Evolutionary conservation across 306 rosid genomes (phyloP).

Genomic region (Ormosia emarginata): DNA sequence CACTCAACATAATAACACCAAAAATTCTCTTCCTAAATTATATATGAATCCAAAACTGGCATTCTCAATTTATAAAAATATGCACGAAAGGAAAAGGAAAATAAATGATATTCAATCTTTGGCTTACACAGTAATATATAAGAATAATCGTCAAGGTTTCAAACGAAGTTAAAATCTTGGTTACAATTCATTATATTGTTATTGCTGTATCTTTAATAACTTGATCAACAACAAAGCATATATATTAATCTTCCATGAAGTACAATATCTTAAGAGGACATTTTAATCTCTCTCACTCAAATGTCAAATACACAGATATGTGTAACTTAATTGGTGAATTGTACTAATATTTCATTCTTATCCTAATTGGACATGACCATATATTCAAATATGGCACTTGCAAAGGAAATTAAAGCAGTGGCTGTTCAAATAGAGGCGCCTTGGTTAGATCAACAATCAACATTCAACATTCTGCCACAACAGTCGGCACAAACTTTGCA

Average conservation of each 20-base stretch:
- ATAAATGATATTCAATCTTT: background rate
- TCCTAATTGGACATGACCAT: background rate
- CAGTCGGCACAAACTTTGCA: slow-evolving; percentile 54
- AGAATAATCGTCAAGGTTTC: background rate
- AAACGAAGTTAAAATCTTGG: background rate
- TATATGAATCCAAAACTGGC: background rate
- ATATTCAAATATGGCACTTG: background rate
- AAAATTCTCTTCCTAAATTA: background rate
- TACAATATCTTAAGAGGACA: background rate
- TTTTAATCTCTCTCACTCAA: background rate
- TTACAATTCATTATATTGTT: background rate
- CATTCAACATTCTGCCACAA: slow-evolving; percentile 46
- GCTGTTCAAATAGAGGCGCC: slow-evolving; percentile 36
- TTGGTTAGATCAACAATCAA: slow-evolving; percentile 28
- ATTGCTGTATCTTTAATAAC: background rate
- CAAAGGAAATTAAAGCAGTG: background rate
- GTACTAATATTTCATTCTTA: slow-evolving; percentile 5
- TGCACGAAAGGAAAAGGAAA: background rate
- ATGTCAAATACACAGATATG: background rate
- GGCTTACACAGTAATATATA: background rate
- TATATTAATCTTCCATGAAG: background rate
- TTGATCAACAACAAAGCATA: background rate
- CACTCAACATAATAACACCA: background rate
- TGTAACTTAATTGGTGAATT: background rate
- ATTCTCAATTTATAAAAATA: background rate